Conservation (phyloP, 1,139 yeast genomes). For the Saccharomyces hybrid region DNA sequence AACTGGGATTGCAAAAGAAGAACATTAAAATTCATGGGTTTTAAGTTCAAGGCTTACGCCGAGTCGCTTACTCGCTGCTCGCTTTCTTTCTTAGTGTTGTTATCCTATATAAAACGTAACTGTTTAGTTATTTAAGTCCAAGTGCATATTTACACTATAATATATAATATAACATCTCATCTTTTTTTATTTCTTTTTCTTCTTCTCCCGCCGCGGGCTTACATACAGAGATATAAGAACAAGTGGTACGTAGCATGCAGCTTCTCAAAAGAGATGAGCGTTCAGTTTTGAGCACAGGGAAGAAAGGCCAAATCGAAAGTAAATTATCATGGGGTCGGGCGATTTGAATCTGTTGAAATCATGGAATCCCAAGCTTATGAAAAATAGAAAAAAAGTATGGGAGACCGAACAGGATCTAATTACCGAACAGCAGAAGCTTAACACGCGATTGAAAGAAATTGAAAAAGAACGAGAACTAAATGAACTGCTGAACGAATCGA, state of each 20-base stretch:
- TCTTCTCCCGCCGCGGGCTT: background rate
- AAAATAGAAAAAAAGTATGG: conserved; percentile 85
- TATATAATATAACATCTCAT: background rate
- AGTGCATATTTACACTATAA: background rate
- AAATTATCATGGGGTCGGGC: conserved; percentile 47
- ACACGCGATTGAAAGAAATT: conserved; percentile 58
- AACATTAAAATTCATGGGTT: conserved; percentile 97
- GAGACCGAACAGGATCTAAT: conserved; percentile 70
- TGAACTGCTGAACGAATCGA: conserved; percentile 42
- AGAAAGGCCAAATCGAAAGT: conserved; percentile 4
- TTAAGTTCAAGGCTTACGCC: conserved; percentile 32
- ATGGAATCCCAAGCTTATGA: conserved; percentile 87
- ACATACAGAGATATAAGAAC: background rate
- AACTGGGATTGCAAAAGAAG: conserved; percentile 87
- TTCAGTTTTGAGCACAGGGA: background rate
- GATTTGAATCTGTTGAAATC: conserved; percentile 86
- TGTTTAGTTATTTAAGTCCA: background rate
- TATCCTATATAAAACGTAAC: background rate
- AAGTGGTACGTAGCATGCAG: background rate
- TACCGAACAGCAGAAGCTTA: conserved; percentile 58
- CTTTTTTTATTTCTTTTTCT: background rate
- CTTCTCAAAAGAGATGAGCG: background rate
- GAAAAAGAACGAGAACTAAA: conserved; percentile 55
- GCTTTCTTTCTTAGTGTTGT: background rate
- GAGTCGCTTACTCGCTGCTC: background rate